Conservation (phyloP, 1,284 basidiomycete genomes). For the Fomitiporia mediterranea region DNA sequence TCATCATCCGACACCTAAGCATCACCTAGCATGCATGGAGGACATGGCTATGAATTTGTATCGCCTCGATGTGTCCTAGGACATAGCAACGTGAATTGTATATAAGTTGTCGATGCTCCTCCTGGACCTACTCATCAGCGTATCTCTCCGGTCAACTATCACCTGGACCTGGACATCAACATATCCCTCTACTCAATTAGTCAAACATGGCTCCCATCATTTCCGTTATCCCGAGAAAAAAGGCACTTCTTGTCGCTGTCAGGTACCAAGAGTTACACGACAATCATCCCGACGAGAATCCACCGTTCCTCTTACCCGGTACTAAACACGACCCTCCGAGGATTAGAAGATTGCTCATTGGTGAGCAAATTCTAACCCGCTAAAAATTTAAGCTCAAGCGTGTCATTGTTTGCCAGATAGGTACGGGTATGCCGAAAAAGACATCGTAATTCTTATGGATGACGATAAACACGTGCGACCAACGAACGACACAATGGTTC, state of each 20-base stretch:
- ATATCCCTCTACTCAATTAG: too few relatives aligned
- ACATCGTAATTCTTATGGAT: constrained; percentile 19
- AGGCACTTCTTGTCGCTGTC: constrained; percentile 14
- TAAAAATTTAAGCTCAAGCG: neutral
- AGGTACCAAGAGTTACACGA: constrained; percentile 6
- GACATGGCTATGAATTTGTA: too few relatives aligned
- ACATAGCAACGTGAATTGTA: too few relatives aligned
- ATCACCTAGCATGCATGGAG: too few relatives aligned
- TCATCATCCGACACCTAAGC: too few relatives aligned
- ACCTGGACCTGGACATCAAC: too few relatives aligned
- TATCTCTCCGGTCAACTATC: too few relatives aligned
- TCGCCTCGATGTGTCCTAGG: too few relatives aligned
- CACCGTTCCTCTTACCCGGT: neutral
- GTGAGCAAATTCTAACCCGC: neutral
- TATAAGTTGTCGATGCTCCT: too few relatives aligned
- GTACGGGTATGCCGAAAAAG: constrained; percentile 11
- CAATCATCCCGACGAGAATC: constrained; percentile 6
- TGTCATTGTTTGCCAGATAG: too few relatives aligned
- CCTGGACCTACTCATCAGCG: too few relatives aligned
- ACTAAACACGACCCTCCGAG: constrained; percentile 14
- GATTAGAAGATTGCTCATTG: constrained; percentile 7
- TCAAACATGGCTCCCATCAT: neutral
- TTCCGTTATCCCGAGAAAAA: neutral
- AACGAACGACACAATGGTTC: constrained; percentile 18
- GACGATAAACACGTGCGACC: constrained; percentile 11